A percentile compares a stretch with the other conserved stretches of the same genome.
These are phyloP conservation scores for Pterocarpus santalinus DNA, from an alignment of 306 rosid species.

Conservation along the genomic window DNA sequence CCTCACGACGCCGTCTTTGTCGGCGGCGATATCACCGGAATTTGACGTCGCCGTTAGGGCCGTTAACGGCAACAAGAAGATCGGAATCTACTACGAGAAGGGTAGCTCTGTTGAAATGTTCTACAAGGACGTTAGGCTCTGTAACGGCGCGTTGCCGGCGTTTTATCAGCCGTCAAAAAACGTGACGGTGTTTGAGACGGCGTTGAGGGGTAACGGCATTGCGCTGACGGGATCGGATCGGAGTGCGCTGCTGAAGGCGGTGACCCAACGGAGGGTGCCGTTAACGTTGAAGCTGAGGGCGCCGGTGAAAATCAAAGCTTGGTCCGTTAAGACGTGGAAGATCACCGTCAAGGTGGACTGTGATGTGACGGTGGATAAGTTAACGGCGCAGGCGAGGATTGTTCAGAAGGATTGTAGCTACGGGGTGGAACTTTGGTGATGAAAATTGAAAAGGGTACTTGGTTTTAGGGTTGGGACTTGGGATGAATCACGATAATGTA, in stretches of 20 bases:
- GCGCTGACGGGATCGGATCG: constrained; percentile 39
- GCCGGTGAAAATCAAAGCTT: constrained; percentile 68
- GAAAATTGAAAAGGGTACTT: background rate
- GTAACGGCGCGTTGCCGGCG: constrained; percentile 66
- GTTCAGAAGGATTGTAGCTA: constrained; percentile 58
- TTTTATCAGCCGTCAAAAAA: constrained; percentile 82
- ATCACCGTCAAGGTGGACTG: constrained; percentile 66
- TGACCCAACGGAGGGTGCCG: constrained; percentile 57
- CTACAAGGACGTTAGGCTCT: constrained; percentile 50
- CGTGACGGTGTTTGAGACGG: constrained; percentile 60
- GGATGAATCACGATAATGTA: too few relatives aligned
- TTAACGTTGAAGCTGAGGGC: constrained; percentile 56
- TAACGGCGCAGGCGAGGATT: constrained; percentile 62
- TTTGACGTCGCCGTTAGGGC: constrained; percentile 59
- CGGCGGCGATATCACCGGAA: constrained; percentile 57
- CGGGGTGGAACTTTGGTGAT: constrained; percentile 49
- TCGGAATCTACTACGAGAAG: constrained; percentile 71
- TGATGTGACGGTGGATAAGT: constrained; percentile 60
- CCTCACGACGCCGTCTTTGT: constrained; percentile 40
- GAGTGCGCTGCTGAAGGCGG: constrained; percentile 47
- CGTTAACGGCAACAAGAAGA: constrained; percentile 61
- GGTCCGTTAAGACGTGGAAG: constrained; percentile 66
- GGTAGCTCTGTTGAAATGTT: constrained; percentile 57
- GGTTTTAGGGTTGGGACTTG: background rate
- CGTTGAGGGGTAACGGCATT: constrained; percentile 56